Percentiles rank a stretch among this genome's conserved stretches.
Conservation (phyloP, 2,329 filamentous ascomycete species). For the Pyrenochaeta sp. region DNA sequence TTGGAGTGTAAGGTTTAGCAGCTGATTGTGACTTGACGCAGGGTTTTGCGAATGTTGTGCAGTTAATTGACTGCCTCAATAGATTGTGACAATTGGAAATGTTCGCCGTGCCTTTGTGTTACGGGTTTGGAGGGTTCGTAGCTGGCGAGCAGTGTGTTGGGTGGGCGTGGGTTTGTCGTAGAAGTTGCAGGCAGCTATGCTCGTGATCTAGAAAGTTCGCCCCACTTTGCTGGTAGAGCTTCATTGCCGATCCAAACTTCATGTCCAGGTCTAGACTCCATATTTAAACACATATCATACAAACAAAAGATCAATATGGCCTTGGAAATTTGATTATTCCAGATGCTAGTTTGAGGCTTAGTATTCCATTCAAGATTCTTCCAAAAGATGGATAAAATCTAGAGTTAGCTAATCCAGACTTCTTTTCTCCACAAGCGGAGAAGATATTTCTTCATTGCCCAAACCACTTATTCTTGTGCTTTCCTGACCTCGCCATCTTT, state of each 20-base stretch:
- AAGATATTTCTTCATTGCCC: too few relatives aligned
- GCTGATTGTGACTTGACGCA: neutral
- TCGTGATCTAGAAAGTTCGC: slow-evolving; percentile 11
- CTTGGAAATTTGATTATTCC: too few relatives aligned
- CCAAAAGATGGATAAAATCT: too few relatives aligned
- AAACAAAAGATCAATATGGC: too few relatives aligned
- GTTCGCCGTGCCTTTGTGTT: neutral
- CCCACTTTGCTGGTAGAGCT: neutral
- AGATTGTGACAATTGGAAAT: too few relatives aligned
- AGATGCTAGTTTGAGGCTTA: too few relatives aligned
- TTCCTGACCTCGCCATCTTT: too few relatives aligned
- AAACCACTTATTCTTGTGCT: too few relatives aligned
- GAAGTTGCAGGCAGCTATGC: slow-evolving; percentile 2
- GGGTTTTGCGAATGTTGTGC: neutral
- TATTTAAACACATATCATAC: too few relatives aligned
- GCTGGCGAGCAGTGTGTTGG: neutral
- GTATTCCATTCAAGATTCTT: too few relatives aligned
- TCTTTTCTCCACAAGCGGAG: too few relatives aligned
- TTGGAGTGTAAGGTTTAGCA: neutral
- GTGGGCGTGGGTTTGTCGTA: neutral
- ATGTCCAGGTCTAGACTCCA: neutral
- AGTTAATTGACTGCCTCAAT: neutral
- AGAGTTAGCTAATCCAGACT: too few relatives aligned
- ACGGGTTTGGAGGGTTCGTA: neutral
- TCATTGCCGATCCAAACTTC: neutral